These are phyloP conservation scores for Dictyophora rubrovolvata DNA, from an alignment of 768 basidiomycete genomes.

Conservation along the genomic window DNA sequence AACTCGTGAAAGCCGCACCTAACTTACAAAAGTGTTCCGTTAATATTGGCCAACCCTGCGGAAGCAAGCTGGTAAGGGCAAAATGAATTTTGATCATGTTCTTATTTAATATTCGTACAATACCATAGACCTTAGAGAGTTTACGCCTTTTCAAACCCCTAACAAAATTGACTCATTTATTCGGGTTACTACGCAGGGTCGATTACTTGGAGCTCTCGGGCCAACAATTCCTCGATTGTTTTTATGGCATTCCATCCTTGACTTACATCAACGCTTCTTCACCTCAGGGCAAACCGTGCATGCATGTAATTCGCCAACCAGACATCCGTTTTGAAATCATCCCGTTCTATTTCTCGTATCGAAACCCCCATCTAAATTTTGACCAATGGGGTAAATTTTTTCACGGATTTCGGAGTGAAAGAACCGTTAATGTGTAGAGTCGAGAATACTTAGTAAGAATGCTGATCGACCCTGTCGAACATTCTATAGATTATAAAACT, in stretches of 20 bases:
- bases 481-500: no score
- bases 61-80: neutral
- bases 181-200: neutral
- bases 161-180: neutral
- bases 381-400: neutral
- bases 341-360: neutral
- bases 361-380: neutral
- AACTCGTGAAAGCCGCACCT: neutral
- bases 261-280: neutral
- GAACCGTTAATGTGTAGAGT: neutral
- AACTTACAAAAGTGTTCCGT: neutral
- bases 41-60: neutral
- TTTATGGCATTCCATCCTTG: neutral
- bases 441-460: no score
- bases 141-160: neutral
- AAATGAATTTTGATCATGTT: neutral
- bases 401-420: neutral
- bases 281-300: neutral
- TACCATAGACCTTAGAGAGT: neutral
- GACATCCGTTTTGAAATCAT: neutral
- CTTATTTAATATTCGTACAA: neutral
- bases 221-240: neutral
- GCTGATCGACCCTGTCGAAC: no score
- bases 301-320: neutral
- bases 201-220: neutral